Conservation (phyloP, 345 rosid species). For the Ailanthus altissimus region DNA sequence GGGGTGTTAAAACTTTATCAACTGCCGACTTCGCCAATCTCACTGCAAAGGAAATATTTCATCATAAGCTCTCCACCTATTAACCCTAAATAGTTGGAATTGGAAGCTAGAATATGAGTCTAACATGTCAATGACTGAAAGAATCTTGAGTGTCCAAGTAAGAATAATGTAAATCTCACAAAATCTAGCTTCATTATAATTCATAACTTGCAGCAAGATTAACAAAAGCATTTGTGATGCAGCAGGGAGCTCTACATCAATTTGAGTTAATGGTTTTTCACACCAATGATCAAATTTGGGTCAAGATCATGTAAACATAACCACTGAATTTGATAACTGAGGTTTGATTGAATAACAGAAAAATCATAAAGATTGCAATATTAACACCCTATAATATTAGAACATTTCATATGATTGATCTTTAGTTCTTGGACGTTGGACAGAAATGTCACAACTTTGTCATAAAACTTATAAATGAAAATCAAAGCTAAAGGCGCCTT, state of each 20-base stretch:
- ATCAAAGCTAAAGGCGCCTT: background rate
- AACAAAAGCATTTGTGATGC: background rate
- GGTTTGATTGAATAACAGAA: conserved; percentile 1
- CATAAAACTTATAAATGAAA: background rate
- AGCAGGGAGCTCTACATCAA: background rate
- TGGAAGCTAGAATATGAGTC: background rate
- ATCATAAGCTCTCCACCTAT: conserved; percentile 2
- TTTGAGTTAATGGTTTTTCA: background rate
- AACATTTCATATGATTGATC: background rate
- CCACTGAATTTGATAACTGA: background rate
- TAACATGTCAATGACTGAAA: background rate
- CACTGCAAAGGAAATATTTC: conserved; percentile 42
- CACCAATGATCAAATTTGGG: background rate
- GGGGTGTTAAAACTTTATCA: conserved; percentile 69
- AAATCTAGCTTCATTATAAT: background rate
- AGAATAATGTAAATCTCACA: background rate
- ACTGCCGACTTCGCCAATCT: conserved; percentile 63
- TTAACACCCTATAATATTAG: background rate
- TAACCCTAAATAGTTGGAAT: background rate
- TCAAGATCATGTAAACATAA: background rate
- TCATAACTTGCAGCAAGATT: background rate
- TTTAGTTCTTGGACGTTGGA: background rate
- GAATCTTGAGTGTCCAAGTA: background rate
- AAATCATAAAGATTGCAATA: conserved; percentile 5
- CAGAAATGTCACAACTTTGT: background rate